phyloP scores from a whole-genome alignment of 2,329 filamentous ascomycete genomes.

The Dendrostoma leiphaemia region DNA sequence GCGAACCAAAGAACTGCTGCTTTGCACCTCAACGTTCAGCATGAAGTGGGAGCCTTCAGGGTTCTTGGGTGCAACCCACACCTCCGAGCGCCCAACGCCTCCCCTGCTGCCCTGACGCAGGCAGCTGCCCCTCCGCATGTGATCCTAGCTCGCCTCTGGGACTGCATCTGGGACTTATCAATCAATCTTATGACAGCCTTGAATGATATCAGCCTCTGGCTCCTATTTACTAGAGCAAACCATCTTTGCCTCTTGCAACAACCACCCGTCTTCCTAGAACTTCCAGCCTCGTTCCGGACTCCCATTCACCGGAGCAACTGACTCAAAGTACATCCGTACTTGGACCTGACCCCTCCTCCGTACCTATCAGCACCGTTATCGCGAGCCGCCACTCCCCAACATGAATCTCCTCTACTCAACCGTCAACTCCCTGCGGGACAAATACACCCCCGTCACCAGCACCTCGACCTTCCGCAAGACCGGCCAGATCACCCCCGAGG shows the following conservation, averaged over 20 bases:
- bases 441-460: constrained; percentile 83
- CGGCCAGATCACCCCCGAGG: constrained; percentile 94
- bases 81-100: no score
- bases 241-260: neutral
- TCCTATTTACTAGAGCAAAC: neutral
- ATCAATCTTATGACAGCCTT: neutral
- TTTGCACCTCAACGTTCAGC: no score
- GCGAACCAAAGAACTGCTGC: no score
- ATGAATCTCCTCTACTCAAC: constrained; percentile 10
- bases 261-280: neutral
- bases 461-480: constrained; percentile 92
- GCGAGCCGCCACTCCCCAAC: neutral
- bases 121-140: constrained; percentile 13
- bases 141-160: constrained; percentile 1
- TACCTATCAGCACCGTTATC: neutral
- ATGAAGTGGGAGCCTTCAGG: no score
- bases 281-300: neutral
- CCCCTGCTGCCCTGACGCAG: neutral
- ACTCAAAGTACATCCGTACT: no score
- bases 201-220: neutral
- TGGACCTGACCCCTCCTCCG: no score
- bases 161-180: constrained; percentile 6
- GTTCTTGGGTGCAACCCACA: no score
- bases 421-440: constrained; percentile 85
- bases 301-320: no score